phyloP scores from a whole-genome alignment of 2,329 filamentous ascomycete species.

The Fusarium subtropicale region DNA sequence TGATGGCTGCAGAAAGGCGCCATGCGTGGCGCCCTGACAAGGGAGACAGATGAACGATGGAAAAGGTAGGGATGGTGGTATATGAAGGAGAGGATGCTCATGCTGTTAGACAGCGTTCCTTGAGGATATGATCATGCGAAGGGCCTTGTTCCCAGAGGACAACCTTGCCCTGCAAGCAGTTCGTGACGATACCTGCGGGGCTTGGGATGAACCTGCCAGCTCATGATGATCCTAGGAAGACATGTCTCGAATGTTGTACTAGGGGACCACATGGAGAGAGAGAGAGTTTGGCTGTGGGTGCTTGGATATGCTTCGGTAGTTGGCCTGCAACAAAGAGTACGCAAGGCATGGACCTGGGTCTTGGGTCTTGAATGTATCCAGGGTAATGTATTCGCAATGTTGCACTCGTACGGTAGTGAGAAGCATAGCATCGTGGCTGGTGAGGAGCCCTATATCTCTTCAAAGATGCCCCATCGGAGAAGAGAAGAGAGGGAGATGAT shows the following conservation, averaged over 20 bases:
- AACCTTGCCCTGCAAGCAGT: neutral
- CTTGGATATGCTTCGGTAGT: constrained; percentile 26
- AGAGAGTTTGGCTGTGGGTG: constrained; percentile 23
- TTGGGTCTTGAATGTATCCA: constrained; percentile 18
- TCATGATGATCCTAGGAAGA: constrained; percentile 15
- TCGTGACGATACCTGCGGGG: constrained; percentile 1
- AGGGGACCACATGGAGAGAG: constrained; percentile 35
- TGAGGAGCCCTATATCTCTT: constrained; percentile 5
- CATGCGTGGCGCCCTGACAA: constrained; percentile 28
- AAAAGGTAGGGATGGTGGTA: constrained; percentile 17
- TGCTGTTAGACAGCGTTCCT: neutral
- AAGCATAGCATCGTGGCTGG: constrained; percentile 15
- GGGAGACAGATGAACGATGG: constrained; percentile 5
- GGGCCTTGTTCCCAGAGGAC: neutral
- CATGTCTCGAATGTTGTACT: constrained; percentile 40
- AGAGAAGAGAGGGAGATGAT: neutral
- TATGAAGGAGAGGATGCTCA: constrained; percentile 16
- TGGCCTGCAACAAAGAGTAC: constrained; percentile 21
- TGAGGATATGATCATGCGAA: constrained; percentile 6
- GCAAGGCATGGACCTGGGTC: constrained; percentile 7
- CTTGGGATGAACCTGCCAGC: constrained; percentile 6
- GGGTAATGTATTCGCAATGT: constrained; percentile 8
- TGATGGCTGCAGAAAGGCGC: constrained; percentile 31
- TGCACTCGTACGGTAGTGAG: constrained; percentile 30
- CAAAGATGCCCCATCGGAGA: neutral